These are phyloP conservation scores for Fusarium beomiforme DNA, from an alignment of 2,329 filamentous ascomycete genomes.

Conservation along the genomic window DNA sequence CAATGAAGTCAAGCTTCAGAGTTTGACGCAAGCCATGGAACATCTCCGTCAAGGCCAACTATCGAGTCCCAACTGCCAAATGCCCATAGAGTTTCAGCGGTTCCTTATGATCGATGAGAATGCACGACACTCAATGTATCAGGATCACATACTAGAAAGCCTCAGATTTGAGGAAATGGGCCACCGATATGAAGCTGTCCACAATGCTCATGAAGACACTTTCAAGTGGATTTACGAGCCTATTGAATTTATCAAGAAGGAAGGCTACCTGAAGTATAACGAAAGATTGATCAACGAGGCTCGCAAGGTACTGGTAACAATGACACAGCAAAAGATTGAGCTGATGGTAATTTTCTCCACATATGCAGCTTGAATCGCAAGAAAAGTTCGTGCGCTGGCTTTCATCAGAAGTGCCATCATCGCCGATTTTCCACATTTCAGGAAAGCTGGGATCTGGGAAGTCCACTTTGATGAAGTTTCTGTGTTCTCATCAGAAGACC, in stretches of 20 bases:
- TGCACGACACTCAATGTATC: rapidly evolving
- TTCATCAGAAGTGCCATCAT: not conserved
- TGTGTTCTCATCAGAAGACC: not conserved
- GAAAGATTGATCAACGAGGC: too few species aligned
- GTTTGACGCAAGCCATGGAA: not conserved
- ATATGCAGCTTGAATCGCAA: not conserved
- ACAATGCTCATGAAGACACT: not conserved
- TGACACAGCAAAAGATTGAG: rapidly evolving
- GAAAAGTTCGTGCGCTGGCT: not conserved
- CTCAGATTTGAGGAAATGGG: not conserved
- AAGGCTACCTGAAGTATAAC: too few species aligned
- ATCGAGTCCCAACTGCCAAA: rapidly evolving
- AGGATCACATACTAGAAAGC: not conserved
- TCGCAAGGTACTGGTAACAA: not conserved
- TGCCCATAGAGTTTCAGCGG: rapidly evolving
- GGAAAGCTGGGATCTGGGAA: not conserved
- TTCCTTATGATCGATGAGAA: rapidly evolving
- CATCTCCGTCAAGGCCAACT: not conserved
- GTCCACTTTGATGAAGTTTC: not conserved
- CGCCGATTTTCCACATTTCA: not conserved
- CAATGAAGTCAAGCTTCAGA: not conserved
- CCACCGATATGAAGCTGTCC: not conserved
- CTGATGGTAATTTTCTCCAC: rapidly evolving
- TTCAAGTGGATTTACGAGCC: not conserved
- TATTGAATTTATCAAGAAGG: rapidly evolving